Evolutionary conservation across 2,329 filamentous ascomycete genomes (phyloP), one percentile per base, ranked within the genome.

Genomic region (Penicillium sp.): DNA sequence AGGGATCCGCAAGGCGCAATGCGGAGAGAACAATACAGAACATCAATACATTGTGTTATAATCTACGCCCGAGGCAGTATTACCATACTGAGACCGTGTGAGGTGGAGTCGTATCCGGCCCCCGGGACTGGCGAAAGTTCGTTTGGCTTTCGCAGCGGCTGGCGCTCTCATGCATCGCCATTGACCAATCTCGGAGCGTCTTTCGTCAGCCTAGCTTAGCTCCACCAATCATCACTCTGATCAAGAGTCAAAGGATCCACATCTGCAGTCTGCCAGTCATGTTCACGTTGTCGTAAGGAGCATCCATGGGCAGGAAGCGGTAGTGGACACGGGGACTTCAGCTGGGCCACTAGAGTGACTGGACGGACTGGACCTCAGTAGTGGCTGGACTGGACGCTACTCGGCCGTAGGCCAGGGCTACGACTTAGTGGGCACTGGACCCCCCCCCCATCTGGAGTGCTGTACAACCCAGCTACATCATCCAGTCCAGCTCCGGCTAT

Each of bases 1-100:
- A 47, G 49, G 47, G 45, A 59, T 57, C 47, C 48, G 54, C 51
- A 57, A 58, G 60, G 57, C 48, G 54, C 51, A 57, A 58, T 61
- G 57, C 57, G 58, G 56, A 60, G 51, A 49, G 44, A 53, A 59
- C 56, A 11, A 18, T 51, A 50, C 43, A 46, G 43, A 38, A 59
- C 57, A 9, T 29, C 18, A 35, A 43, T 46, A 52, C 50, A 12
- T 13, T n/a, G 29, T 38, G 13, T 32, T 45, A 49, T 38, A 46
- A 12, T 24, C 42, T n/a, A 35, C 32, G 46, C 50, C 51, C 53
- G 55, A 47, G 43, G 43, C 24, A 32, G 49, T 41, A 36, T 54
- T 26, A 60, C 56, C 11, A 49, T 57, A 56, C 50, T 25, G 11
- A 27, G 33, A 47, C 51, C 9, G 28, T 33, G 9, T 18, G 18